These are phyloP conservation scores for Fragilariopsis cylindrus DNA, from an alignment of 108 stramenopile species.

Conservation along the genomic window DNA sequence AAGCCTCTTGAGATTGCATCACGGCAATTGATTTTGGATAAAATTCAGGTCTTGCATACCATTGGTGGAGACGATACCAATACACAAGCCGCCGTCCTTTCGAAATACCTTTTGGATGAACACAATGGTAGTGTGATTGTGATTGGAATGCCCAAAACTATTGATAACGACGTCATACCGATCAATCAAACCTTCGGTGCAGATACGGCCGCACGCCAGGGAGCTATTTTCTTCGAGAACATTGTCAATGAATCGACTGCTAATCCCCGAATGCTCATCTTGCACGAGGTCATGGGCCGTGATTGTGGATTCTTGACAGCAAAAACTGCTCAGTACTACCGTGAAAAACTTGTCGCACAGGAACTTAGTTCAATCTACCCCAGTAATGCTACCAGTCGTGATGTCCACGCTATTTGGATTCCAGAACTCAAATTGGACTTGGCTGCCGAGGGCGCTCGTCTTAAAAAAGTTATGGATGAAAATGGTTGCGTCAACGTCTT, in stretches of 20 bases:
- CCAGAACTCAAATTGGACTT: slow-evolving; percentile 80
- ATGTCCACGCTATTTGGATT: slow-evolving; percentile 91
- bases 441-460: slow-evolving; percentile 72
- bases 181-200: slow-evolving; percentile 91
- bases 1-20: slow-evolving; percentile 85
- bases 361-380: slow-evolving; percentile 47
- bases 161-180: slow-evolving; percentile 90
- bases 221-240: slow-evolving; percentile 84
- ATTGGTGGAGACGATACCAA: slow-evolving; percentile 95
- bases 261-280: slow-evolving; percentile 92
- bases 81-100: slow-evolving; percentile 88
- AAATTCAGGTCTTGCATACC: slow-evolving; percentile 87
- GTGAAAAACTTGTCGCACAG: slow-evolving; percentile 46
- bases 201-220: slow-evolving; percentile 86
- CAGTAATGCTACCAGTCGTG: slow-evolving; percentile 51
- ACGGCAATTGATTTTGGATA: slow-evolving; percentile 74
- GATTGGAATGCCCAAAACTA: slow-evolving; percentile 89
- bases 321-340: slow-evolving; percentile 77
- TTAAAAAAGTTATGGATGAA: slow-evolving; percentile 85
- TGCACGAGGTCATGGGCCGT: slow-evolving; percentile 93
- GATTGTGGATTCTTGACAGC: slow-evolving; percentile 88
- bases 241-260: slow-evolving; percentile 82
- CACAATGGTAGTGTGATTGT: slow-evolving; percentile 84
- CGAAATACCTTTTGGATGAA: slow-evolving; percentile 79
- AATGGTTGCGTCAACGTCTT: slow-evolving; percentile 89